Percentiles rank a stretch among this genome's conserved stretches.
phyloP scores from a whole-genome alignment of 352 stramenopile genomes.

The Phytophthora crassamura region DNA sequence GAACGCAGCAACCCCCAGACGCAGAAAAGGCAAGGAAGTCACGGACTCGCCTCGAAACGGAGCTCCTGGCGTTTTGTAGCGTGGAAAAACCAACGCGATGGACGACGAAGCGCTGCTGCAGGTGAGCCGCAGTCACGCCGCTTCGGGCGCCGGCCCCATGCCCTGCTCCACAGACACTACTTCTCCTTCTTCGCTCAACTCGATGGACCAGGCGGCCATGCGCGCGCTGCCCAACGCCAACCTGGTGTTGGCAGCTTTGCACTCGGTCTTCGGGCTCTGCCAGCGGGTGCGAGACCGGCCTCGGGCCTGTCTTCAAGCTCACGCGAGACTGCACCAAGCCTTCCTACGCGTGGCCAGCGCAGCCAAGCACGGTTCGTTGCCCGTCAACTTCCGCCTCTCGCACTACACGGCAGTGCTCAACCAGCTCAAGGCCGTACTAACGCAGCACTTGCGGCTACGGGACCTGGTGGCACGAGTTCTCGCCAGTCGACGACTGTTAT shows the following conservation, averaged over 20 bases:
- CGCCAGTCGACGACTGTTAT: conserved; percentile 56
- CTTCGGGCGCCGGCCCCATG: conserved; percentile 3
- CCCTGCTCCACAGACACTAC: conserved; percentile 13
- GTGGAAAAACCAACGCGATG: conserved; percentile 33
- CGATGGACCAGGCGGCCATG: conserved; percentile 29
- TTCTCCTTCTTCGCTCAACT: conserved; percentile 27
- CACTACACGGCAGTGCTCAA: conserved; percentile 56
- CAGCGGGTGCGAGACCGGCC: conserved; percentile 53
- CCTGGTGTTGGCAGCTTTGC: conserved; percentile 47
- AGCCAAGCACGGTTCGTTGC: conserved; percentile 34
- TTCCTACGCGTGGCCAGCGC: conserved; percentile 52
- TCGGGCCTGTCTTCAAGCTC: conserved; percentile 49
- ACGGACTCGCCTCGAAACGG: conserved; percentile 6
- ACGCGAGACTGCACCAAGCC: conserved; percentile 54
- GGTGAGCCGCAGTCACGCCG: background rate
- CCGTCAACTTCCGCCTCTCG: conserved; percentile 32
- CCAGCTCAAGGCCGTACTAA: conserved; percentile 46
- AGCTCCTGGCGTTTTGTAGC: conserved; percentile 9
- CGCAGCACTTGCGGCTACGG: conserved; percentile 49
- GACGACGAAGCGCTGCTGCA: conserved; percentile 10
- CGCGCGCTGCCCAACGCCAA: conserved; percentile 39
- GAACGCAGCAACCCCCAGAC: background rate
- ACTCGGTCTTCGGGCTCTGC: conserved; percentile 47
- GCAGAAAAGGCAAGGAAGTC: background rate
- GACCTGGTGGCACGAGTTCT: conserved; percentile 46